phyloP scores from a whole-genome alignment of 2,329 filamentous ascomycete species.

The Tolypocladium ovalisporum region DNA sequence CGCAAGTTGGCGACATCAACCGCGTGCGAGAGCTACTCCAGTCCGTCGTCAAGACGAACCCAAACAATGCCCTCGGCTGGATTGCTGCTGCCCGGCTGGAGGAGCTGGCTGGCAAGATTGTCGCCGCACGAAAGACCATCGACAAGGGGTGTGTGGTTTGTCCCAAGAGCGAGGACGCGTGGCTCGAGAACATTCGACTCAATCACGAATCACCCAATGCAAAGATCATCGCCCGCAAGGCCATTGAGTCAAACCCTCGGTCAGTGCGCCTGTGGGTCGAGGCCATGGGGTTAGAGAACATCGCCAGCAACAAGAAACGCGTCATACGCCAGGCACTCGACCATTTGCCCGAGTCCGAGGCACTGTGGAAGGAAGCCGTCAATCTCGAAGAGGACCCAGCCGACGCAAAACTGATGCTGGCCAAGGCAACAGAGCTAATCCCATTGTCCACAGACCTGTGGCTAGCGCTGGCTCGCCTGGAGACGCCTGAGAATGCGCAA shows the following conservation, averaged over 20 bases:
- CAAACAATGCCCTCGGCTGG: constrained; percentile 89
- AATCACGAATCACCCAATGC: constrained; percentile 81
- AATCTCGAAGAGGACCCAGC: constrained; percentile 86
- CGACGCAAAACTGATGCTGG: constrained; percentile 78
- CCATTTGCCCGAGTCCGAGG: constrained; percentile 86
- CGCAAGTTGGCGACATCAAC: constrained; percentile 89
- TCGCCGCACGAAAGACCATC: constrained; percentile 80
- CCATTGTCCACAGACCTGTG: constrained; percentile 89
- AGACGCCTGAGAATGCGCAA: constrained; percentile 84
- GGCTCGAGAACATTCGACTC: constrained; percentile 90
- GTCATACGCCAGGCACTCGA: constrained; percentile 87
- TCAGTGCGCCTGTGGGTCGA: constrained; percentile 90
- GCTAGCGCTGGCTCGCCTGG: constrained; percentile 84
- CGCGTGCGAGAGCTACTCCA: constrained; percentile 86
- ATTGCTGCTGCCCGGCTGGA: constrained; percentile 89
- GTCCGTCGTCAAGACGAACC: constrained; percentile 94
- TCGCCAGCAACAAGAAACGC: constrained; percentile 77
- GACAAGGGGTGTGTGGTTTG: constrained; percentile 81
- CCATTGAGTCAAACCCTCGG: constrained; percentile 81
- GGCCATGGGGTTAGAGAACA: constrained; percentile 83
- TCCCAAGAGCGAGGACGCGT: constrained; percentile 87
- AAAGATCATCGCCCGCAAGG: constrained; percentile 88
- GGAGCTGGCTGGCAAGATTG: constrained; percentile 83
- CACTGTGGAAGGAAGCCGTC: constrained; percentile 96
- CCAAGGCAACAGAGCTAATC: constrained; percentile 92